Conservation (phyloP, 1,284 basidiomycete species). For the Ceratobasidium papillatum region DNA sequence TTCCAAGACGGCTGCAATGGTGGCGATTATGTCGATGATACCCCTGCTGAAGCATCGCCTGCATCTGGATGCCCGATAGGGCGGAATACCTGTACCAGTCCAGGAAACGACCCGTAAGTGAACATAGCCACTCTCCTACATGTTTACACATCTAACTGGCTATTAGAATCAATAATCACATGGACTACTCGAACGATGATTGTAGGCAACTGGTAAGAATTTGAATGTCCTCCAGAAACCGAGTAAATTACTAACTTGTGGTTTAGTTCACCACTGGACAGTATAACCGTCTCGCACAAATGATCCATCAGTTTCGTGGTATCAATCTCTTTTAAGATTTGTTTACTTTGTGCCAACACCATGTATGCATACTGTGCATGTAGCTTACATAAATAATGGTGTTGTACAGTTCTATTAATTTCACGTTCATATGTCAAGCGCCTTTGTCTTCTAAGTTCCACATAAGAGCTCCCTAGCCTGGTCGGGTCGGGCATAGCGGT, state of each 20-base stretch:
- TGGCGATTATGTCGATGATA: conserved; percentile 49
- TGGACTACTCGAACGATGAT: conserved; percentile 41
- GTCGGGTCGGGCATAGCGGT: too few species aligned
- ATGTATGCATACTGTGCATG: neutral
- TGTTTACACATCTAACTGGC: neutral
- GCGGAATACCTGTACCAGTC: conserved; percentile 41
- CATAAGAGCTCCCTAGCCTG: too few species aligned
- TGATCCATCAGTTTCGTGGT: conserved; percentile 58
- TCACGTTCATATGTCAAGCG: too few species aligned
- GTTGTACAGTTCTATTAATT: neutral
- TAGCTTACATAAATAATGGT: neutral
- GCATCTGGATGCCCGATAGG: conserved; percentile 43
- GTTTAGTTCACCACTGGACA: conserved; percentile 59
- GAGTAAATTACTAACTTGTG: neutral
- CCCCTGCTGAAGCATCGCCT: conserved; percentile 42
- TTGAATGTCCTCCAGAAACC: neutral
- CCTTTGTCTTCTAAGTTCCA: too few species aligned
- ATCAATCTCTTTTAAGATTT: neutral
- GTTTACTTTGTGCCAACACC: neutral
- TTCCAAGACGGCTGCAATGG: conserved; percentile 57
- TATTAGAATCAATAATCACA: conserved; percentile 20
- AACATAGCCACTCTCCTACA: neutral
- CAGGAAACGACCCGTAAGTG: conserved; percentile 35
- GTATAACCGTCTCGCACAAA: conserved; percentile 55
- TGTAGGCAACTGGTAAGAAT: conserved; percentile 43